Conservation (phyloP, 768 basidiomycete species). For the Pleurotus pulmonarius region DNA sequence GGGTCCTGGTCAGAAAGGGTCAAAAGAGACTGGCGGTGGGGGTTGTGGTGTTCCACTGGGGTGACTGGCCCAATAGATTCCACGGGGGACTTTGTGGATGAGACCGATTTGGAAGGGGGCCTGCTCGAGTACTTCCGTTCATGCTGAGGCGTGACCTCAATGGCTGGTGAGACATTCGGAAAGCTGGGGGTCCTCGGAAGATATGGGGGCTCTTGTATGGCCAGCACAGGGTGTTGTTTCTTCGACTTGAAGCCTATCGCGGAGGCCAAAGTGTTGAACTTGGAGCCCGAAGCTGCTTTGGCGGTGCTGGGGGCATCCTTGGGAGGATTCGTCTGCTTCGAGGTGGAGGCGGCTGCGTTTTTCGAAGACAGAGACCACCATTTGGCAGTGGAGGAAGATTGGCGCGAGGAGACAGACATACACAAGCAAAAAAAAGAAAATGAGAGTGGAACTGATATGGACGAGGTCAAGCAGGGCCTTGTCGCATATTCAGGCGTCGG, state of each 20-base stretch:
- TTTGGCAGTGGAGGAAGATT: slow-evolving; percentile 28
- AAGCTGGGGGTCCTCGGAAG: slow-evolving; percentile 7
- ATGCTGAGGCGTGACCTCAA: slow-evolving; percentile 16
- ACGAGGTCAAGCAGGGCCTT: slow-evolving; percentile 8
- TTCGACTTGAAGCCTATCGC: slow-evolving; percentile 65
- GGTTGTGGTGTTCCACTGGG: slow-evolving; percentile 42
- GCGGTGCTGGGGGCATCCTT: slow-evolving; percentile 20
- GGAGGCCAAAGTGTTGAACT: slow-evolving; percentile 53
- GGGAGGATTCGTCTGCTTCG: slow-evolving; percentile 25
- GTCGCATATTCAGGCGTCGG: slow-evolving; percentile 16
- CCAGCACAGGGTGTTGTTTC: slow-evolving; percentile 45
- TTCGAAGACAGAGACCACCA: slow-evolving; percentile 44
- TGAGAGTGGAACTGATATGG: slow-evolving; percentile 14
- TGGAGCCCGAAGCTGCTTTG: slow-evolving; percentile 28
- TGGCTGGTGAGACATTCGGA: slow-evolving; percentile 12
- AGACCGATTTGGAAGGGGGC: slow-evolving; percentile 51
- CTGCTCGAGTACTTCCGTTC: slow-evolving; percentile 27
- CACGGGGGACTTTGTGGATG: slow-evolving; percentile 50
- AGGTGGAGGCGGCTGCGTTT: slow-evolving; percentile 14
- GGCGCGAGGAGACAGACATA: slow-evolving; percentile 21
- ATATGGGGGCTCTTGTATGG: slow-evolving; percentile 47
- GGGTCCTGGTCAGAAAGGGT: slow-evolving; percentile 65
- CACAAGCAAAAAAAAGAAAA: slow-evolving; percentile 12
- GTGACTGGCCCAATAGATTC: slow-evolving; percentile 54
- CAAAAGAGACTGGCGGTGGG: slow-evolving; percentile 48